Evolutionary conservation across 2,329 filamentous ascomycete species (phyloP).

Genomic region (Ceratocystis alfenasii): DNA sequence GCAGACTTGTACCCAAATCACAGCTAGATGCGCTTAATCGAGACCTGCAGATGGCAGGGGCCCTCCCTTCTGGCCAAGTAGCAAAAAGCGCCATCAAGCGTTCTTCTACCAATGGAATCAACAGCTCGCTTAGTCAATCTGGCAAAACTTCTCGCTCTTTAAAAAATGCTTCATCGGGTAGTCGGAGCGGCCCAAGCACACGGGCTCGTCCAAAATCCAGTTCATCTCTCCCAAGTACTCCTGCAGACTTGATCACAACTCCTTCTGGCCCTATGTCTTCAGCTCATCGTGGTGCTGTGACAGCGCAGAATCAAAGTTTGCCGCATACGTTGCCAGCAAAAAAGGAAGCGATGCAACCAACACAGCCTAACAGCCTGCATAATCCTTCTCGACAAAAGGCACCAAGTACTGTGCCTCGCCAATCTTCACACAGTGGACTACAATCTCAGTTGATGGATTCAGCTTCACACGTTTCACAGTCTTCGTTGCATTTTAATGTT

Average conservation of each 20-base stretch:
- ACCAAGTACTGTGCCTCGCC: constrained; percentile 6
- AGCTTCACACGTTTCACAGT: constrained; percentile 2
- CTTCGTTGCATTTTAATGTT: not conserved
- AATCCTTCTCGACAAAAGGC: constrained; percentile 14
- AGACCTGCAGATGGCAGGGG: constrained; percentile 16
- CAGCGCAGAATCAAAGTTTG: constrained; percentile 4
- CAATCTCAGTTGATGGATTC: not conserved
- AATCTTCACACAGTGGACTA: not conserved
- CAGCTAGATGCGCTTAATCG: constrained; percentile 18
- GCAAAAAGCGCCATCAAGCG: constrained; percentile 28
- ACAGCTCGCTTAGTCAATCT: not conserved
- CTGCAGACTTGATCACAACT: not conserved
- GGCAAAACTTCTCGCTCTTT: not conserved
- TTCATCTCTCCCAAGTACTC: not conserved
- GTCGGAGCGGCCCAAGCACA: not conserved
- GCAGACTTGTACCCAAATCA: constrained; percentile 44
- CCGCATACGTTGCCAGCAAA: constrained; percentile 6
- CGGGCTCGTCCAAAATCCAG: constrained; percentile 16
- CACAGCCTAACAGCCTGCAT: constrained; percentile 15
- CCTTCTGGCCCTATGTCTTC: not conserved
- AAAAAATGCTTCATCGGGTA: not conserved
- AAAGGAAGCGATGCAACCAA: not conserved
- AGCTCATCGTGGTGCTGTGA: not conserved
- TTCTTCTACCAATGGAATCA: not conserved
- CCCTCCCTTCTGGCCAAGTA: constrained; percentile 35